These are phyloP conservation scores for Phaeotremella fagi DNA, from an alignment of 768 basidiomycete species.

Conservation along the genomic window DNA sequence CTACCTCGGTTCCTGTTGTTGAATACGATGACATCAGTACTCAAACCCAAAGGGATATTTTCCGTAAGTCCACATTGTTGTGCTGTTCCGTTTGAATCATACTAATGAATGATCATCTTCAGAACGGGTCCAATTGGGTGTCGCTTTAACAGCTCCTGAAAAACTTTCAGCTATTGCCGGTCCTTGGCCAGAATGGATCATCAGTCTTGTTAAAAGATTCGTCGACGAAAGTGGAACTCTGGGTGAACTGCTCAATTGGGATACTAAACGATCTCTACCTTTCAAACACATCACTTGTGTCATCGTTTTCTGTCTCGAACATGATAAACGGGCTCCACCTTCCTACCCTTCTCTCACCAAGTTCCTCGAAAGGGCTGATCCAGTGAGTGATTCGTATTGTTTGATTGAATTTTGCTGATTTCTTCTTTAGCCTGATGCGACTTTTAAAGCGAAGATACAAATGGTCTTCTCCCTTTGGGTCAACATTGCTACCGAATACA, in stretches of 20 bases:
- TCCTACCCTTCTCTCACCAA: constrained; percentile 1
- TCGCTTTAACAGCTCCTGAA: constrained; percentile 69
- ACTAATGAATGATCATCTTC: no score
- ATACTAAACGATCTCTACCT: constrained; percentile 65
- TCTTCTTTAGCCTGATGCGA: constrained; percentile 16
- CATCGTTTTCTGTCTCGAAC: constrained; percentile 49
- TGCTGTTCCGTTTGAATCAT: no score
- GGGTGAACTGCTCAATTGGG: constrained; percentile 57
- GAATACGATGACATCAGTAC: constrained; percentile 61
- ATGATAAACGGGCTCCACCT: background rate
- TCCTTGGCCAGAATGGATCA: constrained; percentile 65
- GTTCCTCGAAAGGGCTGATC: constrained; percentile 21
- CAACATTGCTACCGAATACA: constrained; percentile 30
- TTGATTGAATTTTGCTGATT: background rate
- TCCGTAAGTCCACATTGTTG: constrained; percentile 26
- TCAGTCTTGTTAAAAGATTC: constrained; percentile 57
- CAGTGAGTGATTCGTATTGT: constrained; percentile 10
- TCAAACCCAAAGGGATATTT: constrained; percentile 65
- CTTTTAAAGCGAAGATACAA: constrained; percentile 58
- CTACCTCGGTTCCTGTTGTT: constrained; percentile 48
- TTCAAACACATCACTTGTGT: constrained; percentile 70
- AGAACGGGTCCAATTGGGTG: constrained; percentile 69
- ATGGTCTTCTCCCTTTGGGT: constrained; percentile 53
- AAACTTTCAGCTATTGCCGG: constrained; percentile 74
- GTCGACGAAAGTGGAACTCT: constrained; percentile 62